phyloP scores from a whole-genome alignment of 768 basidiomycete genomes.

The Rhodotorula babjevae region DNA sequence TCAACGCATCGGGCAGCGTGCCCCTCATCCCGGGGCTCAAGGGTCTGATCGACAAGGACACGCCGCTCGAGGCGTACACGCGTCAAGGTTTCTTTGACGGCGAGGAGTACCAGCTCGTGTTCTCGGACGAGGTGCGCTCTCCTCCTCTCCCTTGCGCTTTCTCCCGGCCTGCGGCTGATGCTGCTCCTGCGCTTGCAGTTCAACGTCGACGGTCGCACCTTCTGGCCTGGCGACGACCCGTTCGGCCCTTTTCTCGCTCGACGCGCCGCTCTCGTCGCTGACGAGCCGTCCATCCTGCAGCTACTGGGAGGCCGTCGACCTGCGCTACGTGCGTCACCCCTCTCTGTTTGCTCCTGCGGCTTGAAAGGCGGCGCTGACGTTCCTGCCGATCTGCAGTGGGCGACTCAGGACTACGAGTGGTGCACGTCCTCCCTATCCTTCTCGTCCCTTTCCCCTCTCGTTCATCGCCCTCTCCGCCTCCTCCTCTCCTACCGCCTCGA shows the following conservation, averaged over 20 bases:
- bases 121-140: constrained; percentile 62
- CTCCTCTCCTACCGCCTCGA: no score
- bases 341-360: background rate
- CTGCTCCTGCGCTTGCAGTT: constrained; percentile 48
- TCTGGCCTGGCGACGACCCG: constrained; percentile 52
- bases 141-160: no score
- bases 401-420: constrained; percentile 14
- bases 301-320: constrained; percentile 51
- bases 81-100: constrained; percentile 61
- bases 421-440: no score
- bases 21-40: constrained; percentile 67
- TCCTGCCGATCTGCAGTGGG: constrained; percentile 42
- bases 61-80: constrained; percentile 52
- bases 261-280: no score
- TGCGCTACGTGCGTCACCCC: constrained; percentile 45
- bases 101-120: constrained; percentile 71
- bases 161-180: no score
- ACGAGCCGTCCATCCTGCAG: no score
- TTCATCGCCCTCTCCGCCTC: background rate
- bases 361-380: background rate
- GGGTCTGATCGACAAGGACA: constrained; percentile 68
- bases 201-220: constrained; percentile 66
- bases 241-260: background rate
- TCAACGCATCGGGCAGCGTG: constrained; percentile 81
- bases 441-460: no score